Evolutionary conservation across 805 yeast genomes (phyloP).

Genomic region (Maudiozyma turicensis): DNA sequence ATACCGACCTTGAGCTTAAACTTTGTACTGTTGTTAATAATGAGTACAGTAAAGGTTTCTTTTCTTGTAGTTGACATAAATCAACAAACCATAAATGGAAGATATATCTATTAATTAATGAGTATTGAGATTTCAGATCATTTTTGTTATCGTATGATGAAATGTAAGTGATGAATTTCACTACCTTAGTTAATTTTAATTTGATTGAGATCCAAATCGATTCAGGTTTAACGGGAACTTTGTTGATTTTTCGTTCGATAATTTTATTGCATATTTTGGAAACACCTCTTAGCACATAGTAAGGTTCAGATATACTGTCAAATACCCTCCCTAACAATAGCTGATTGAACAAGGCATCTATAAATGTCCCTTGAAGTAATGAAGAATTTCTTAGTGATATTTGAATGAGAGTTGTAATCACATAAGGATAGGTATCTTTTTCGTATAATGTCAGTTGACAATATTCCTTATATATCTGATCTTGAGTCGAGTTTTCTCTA

Average conservation of each 20-base stretch:
- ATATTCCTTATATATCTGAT: slow-evolving; percentile 7
- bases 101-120: slow-evolving; percentile 7
- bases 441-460: slow-evolving; percentile 8
- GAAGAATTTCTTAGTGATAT: slow-evolving; percentile 10
- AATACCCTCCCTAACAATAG: slow-evolving; percentile 18
- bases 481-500: neutral
- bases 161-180: slow-evolving; percentile 1
- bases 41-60: slow-evolving; percentile 29
- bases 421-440: slow-evolving; percentile 12
- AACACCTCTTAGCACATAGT: slow-evolving; percentile 14
- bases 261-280: slow-evolving; percentile 7
- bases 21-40: slow-evolving; percentile 14
- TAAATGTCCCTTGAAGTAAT: slow-evolving; percentile 15
- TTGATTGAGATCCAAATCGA: neutral
- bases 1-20: neutral
- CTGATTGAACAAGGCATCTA: slow-evolving; percentile 16
- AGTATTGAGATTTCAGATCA: neutral
- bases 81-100: slow-evolving; percentile 14
- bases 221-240: neutral
- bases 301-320: slow-evolving; percentile 22
- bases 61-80: slow-evolving; percentile 11
- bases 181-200: neutral
- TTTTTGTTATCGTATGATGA: neutral
- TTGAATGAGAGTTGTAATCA: slow-evolving; percentile 9
- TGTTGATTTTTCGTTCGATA: neutral